A percentile compares a stretch with the other conserved stretches of the same genome.
Evolutionary conservation across 768 basidiomycete genomes (phyloP).

Genomic region (Serendipita sp.): DNA sequence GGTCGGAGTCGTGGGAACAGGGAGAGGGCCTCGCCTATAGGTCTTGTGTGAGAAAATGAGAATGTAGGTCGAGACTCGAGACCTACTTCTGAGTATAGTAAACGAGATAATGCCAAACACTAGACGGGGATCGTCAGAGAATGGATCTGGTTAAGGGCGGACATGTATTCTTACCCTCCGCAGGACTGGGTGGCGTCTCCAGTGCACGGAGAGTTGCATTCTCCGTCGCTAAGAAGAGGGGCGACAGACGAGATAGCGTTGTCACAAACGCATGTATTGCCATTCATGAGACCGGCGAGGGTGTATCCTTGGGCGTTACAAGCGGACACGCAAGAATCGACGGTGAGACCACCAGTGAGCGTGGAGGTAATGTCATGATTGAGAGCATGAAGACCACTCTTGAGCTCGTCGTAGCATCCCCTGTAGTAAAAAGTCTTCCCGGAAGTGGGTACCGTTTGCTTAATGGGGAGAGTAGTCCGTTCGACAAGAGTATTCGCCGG

Average conservation of each 20-base stretch:
- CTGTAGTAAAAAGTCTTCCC: not conserved
- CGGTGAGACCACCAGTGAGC: not conserved
- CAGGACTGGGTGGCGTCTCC: not conserved
- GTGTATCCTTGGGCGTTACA: slow-evolving; percentile 7
- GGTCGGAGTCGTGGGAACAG: not conserved
- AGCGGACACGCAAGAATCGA: not conserved
- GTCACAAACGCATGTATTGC: slow-evolving; percentile 3
- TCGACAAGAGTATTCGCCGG: too few relatives aligned
- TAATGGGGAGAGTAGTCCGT: too few relatives aligned
- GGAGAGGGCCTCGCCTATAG: not conserved
- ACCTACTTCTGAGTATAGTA: not conserved
- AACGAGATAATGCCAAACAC: not conserved
- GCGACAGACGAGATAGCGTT: not conserved
- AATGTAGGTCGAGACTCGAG: not conserved
- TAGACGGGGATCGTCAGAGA: not conserved
- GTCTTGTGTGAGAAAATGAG: not conserved
- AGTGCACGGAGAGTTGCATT: not conserved
- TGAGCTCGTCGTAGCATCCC: slow-evolving; percentile 1
- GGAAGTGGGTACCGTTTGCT: not conserved
- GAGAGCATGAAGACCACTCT: not conserved
- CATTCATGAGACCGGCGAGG: slow-evolving; percentile 8
- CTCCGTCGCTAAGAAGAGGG: not conserved
- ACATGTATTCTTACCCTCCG: not conserved
- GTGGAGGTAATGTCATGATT: not conserved
- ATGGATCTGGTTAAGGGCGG: not conserved